A percentile compares a stretch with the other conserved stretches of the same genome.
Conservation (phyloP, 768 basidiomycete genomes). For the Tylopilus cervinicoccineus region DNA sequence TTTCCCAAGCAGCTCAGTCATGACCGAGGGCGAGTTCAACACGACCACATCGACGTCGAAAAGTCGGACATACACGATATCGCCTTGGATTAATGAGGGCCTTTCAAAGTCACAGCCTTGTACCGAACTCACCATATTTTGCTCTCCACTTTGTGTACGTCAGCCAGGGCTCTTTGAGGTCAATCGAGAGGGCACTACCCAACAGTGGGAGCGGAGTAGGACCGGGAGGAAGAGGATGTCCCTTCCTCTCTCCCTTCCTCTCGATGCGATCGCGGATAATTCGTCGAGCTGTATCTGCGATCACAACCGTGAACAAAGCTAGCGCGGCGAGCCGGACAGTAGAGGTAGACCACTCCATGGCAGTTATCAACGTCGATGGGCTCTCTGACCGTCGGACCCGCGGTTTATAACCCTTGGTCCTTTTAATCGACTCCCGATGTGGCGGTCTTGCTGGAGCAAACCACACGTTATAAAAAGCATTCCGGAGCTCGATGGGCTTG, state of each 20-base stretch:
- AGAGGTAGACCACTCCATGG: too few relatives aligned
- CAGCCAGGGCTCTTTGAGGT: background rate
- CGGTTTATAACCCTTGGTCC: too few relatives aligned
- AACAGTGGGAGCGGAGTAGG: background rate
- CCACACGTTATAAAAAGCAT: too few relatives aligned
- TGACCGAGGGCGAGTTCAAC: background rate
- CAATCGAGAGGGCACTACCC: background rate
- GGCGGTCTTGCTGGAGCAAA: too few relatives aligned
- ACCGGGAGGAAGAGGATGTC: background rate
- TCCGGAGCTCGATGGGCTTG: too few relatives aligned
- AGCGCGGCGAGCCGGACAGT: too few relatives aligned
- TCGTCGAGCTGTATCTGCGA: background rate
- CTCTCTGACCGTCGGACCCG: too few relatives aligned
- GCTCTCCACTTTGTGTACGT: background rate
- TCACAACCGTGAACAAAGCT: too few relatives aligned
- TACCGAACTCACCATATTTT: background rate
- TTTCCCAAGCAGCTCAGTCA: background rate
- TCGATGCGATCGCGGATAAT: background rate
- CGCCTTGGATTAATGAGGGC: too few relatives aligned
- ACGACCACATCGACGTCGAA: background rate
- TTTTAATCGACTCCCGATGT: too few relatives aligned
- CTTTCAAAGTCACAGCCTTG: too few relatives aligned
- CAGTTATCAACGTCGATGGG: conserved; percentile 7
- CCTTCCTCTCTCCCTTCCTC: too few relatives aligned
- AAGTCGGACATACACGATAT: background rate